Conservation (phyloP, 2,329 filamentous ascomycete species). For the Triangularia verruculosa region DNA sequence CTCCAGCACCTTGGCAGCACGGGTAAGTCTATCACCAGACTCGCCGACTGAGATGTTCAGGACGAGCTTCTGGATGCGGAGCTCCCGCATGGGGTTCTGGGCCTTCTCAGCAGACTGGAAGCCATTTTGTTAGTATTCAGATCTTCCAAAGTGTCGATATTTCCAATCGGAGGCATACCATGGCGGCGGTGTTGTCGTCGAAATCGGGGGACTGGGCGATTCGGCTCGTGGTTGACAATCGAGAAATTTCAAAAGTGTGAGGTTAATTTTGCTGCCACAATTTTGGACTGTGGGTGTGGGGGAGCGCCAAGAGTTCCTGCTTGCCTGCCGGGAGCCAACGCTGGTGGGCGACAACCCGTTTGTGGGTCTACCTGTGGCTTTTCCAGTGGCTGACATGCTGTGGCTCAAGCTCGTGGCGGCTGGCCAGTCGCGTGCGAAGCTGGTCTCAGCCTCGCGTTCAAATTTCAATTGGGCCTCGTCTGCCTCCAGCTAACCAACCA, state of each 20-base stretch:
- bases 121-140: conserved; percentile 41
- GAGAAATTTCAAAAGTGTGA: conserved; percentile 18
- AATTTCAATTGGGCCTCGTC: conserved; percentile 39
- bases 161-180: conserved; percentile 34
- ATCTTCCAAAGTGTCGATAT: not conserved
- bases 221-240: conserved; percentile 22
- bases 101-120: conserved; percentile 65
- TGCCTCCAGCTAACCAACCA: conserved; percentile 25
- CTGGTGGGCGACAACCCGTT: conserved; percentile 28
- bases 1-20: conserved; percentile 99
- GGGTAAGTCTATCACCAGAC: conserved; percentile 99
- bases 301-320: conserved; percentile 3
- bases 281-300: conserved; percentile 29
- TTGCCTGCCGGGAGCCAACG: conserved; percentile 14
- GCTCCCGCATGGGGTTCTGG: conserved; percentile 99
- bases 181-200: conserved; percentile 34
- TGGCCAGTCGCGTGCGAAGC: conserved; percentile 8
- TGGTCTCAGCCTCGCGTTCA: conserved; percentile 41
- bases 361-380: too few species aligned
- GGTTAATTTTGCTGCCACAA: conserved; percentile 24
- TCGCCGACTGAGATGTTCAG: conserved; percentile 99
- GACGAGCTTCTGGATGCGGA: conserved; percentile 98
- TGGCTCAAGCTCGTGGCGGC: conserved; percentile 17
- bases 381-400: not conserved
- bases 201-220: conserved; percentile 24